These are phyloP conservation scores for Paracamarosporium sp. DNA, from an alignment of 2,329 filamentous ascomycete species.

Conservation along the genomic window DNA sequence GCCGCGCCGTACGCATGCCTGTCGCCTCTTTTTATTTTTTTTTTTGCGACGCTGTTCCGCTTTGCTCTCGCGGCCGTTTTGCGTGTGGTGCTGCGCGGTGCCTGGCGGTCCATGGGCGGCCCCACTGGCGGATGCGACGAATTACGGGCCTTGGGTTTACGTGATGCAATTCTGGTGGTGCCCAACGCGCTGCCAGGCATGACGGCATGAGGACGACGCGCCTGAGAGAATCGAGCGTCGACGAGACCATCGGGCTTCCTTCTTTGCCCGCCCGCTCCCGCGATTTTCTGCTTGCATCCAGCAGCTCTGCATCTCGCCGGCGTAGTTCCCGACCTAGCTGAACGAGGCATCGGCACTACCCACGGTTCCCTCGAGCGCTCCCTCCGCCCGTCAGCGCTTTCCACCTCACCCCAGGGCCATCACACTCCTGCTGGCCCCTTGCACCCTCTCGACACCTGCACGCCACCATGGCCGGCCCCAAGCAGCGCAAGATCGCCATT, in stretches of 20 bases:
- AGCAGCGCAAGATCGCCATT: conserved; percentile 94
- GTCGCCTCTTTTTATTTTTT: too few relatives aligned
- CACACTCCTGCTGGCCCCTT: conserved; percentile 31
- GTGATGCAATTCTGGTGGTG: conserved; percentile 19
- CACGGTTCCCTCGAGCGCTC: too few relatives aligned
- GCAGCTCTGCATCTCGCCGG: conserved; percentile 28
- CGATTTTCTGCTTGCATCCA: conserved; percentile 2
- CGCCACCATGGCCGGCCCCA: conserved; percentile 70
- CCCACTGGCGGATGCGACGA: conserved; percentile 16
- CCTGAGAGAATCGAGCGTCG: neutral
- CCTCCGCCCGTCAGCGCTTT: conserved; percentile 30
- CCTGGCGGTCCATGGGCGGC: conserved; percentile 7
- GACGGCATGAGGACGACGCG: conserved; percentile 26
- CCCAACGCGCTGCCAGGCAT: conserved; percentile 15
- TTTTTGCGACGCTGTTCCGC: too few relatives aligned
- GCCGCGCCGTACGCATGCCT: too few relatives aligned
- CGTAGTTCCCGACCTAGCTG: conserved; percentile 31
- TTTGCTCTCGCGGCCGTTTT: too few relatives aligned
- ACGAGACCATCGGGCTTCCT: too few relatives aligned
- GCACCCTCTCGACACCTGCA: conserved; percentile 14
- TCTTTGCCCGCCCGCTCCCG: too few relatives aligned
- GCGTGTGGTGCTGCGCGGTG: too few relatives aligned
- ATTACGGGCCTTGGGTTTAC: conserved; percentile 25
- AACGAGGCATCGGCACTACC: conserved; percentile 24
- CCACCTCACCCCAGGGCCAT: conserved; percentile 7